phyloP scores from a whole-genome alignment of 2,329 filamentous ascomycete genomes.

The Tolypocladium pustulatum region DNA sequence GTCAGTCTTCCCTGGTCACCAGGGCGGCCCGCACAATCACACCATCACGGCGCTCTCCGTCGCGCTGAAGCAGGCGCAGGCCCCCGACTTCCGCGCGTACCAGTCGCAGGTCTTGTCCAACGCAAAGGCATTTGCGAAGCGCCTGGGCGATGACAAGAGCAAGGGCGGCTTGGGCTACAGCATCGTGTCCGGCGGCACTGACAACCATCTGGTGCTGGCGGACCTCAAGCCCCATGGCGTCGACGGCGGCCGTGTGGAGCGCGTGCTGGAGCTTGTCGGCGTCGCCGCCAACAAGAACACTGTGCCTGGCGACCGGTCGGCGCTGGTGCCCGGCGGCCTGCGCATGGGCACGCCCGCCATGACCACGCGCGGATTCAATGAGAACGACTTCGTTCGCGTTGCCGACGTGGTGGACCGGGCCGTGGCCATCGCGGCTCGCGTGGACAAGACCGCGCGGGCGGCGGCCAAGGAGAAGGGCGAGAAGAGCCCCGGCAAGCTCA shows the following conservation, averaged over 20 bases:
- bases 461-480: conserved; percentile 56
- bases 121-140: conserved; percentile 71
- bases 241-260: conserved; percentile 83
- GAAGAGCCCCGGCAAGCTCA: conserved; percentile 54
- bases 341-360: conserved; percentile 94
- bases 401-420: conserved; percentile 78
- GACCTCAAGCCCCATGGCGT: conserved; percentile 84
- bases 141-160: conserved; percentile 56
- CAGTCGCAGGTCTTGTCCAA: conserved; percentile 86
- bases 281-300: conserved; percentile 99
- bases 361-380: conserved; percentile 88
- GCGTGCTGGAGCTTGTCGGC: conserved; percentile 81
- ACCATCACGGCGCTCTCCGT: conserved; percentile 94
- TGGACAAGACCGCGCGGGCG: conserved; percentile 63
- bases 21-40: conserved; percentile 97
- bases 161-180: conserved; percentile 75
- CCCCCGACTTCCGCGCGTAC: conserved; percentile 83
- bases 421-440: conserved; percentile 65
- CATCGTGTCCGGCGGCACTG: conserved; percentile 86
- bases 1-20: conserved; percentile 95
- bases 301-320: conserved; percentile 88
- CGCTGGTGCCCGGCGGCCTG: conserved; percentile 83
- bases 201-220: conserved; percentile 91
- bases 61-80: conserved; percentile 85
- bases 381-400: conserved; percentile 78